phyloP scores from a whole-genome alignment of 768 basidiomycete genomes.

The Pleurotus eryngii region DNA sequence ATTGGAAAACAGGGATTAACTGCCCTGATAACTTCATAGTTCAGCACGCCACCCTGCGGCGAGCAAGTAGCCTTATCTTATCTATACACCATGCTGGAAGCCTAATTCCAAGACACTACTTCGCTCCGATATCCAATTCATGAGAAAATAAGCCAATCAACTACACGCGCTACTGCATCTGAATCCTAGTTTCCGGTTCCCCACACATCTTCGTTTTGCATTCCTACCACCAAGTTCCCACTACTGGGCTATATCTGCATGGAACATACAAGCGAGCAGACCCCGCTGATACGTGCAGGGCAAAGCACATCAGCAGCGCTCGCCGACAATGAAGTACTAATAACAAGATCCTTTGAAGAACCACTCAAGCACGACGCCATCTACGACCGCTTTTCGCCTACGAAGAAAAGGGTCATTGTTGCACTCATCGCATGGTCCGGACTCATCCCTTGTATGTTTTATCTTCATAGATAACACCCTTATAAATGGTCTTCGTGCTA shows the following conservation, averaged over 20 bases:
- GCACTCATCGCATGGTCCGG: conserved; percentile 58
- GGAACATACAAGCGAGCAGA: not conserved
- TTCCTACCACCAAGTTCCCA: too few species aligned
- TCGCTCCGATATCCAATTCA: too few species aligned
- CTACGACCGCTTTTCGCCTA: conserved; percentile 56
- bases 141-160: too few species aligned
- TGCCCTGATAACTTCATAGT: too few species aligned
- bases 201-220: too few species aligned
- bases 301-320: not conserved
- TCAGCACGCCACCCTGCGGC: too few species aligned
- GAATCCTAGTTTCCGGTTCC: too few species aligned
- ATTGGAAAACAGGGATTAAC: too few species aligned
- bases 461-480: not conserved
- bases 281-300: not conserved
- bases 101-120: too few species aligned
- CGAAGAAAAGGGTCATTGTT: conserved; percentile 52
- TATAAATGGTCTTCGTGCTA: not conserved
- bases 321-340: not conserved
- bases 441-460: conserved; percentile 52
- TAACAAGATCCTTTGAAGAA: not conserved
- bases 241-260: not conserved
- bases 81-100: too few species aligned
- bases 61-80: too few species aligned
- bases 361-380: conserved; percentile 27
- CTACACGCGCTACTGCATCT: too few species aligned